Evolutionary conservation across 2,329 filamentous ascomycete genomes (phyloP).

Genomic region (Akanthomyces lecanii): DNA sequence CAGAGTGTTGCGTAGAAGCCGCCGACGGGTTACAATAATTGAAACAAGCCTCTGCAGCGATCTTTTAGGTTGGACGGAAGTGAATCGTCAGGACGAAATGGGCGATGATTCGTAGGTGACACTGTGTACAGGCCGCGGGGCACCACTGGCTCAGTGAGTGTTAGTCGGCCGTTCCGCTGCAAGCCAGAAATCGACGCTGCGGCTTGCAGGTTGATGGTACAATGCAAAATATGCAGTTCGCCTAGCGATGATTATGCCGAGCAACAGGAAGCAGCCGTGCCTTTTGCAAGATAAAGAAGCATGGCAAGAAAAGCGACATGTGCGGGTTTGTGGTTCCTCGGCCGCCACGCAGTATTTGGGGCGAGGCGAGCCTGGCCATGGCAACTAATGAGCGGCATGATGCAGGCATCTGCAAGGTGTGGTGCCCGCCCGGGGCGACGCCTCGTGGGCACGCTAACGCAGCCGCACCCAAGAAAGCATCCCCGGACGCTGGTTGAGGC

Average conservation of each 20-base stretch:
- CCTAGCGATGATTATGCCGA: not conserved
- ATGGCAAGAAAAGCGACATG: not conserved
- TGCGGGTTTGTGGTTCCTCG: not conserved
- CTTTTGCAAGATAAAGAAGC: not conserved
- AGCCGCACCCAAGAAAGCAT: slow-evolving; percentile 7
- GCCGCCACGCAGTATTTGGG: slow-evolving; percentile 10
- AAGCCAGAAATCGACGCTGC: not conserved
- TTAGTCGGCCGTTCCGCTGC: not conserved
- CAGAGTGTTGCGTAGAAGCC: not conserved
- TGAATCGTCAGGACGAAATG: not conserved
- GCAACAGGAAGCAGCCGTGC: not conserved
- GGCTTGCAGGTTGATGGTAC: not conserved
- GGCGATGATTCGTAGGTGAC: not conserved
- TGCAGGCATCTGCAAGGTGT: slow-evolving; percentile 1
- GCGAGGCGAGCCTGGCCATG: not conserved
- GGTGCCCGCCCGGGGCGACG: slow-evolving; percentile 5
- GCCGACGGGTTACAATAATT: not conserved
- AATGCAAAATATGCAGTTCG: not conserved
- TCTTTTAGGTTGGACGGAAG: not conserved
- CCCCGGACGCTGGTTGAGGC: not conserved
- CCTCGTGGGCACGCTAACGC: slow-evolving; percentile 15
- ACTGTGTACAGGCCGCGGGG: not conserved
- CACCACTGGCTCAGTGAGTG: not conserved
- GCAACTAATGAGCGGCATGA: not conserved
- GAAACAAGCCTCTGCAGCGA: not conserved